Evolutionary conservation across 148 eudicot species (phyloP), one percentile per base, ranked within the genome.

Genomic region (Mesembryanthemum crystallinum): DNA sequence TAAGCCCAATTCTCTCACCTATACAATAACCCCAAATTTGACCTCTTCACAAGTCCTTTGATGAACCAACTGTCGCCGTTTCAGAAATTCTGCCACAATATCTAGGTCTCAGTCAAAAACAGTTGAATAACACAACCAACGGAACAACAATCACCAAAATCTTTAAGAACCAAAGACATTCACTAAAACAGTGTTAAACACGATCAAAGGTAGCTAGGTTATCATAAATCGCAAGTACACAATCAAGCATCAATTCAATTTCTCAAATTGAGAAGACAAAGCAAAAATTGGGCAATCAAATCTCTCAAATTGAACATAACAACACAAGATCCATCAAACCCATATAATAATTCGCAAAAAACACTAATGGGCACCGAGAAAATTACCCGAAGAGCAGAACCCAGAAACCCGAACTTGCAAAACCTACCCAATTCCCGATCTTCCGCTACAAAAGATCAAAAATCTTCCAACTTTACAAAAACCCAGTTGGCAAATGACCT

Each of bases 401-500:
- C 71, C 58, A 68, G 73, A 70, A 51, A 39, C 74, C 74, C 61
- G 29, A 75, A 67, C 24, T 32, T 11, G 25, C 54, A 55, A 76
- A 76, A 68, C 43, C 72, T 39, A 20, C 61, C 76, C 43, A 75
- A 75, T 23, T 32, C 61, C 57, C 52, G 35, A 76, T 54, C 71
- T 70, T 18, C 57, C 17, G 1, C 37, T 3, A 9, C 62, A 21
- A 57, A 13, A 8, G 42, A 30, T 25, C 63, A 24, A 8, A 71
- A 75, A 71, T 37, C 47, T 64, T 54, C 29, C 17, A 64, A n/a
- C 76, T 80, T 74, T 55, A 20, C 4, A 25, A 61, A 54, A 69
- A 58, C 78, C 79, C 76, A 70, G 67, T 23, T 75, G 35, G 60
- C 18, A 64, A 75, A 80, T 28, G 45, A 69, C 79, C 83, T 80